Percentiles rank a stretch among this genome's conserved stretches.
These are phyloP conservation scores for Dichomitus squalens DNA, from an alignment of 1,284 basidiomycete species.

Conservation along the genomic window DNA sequence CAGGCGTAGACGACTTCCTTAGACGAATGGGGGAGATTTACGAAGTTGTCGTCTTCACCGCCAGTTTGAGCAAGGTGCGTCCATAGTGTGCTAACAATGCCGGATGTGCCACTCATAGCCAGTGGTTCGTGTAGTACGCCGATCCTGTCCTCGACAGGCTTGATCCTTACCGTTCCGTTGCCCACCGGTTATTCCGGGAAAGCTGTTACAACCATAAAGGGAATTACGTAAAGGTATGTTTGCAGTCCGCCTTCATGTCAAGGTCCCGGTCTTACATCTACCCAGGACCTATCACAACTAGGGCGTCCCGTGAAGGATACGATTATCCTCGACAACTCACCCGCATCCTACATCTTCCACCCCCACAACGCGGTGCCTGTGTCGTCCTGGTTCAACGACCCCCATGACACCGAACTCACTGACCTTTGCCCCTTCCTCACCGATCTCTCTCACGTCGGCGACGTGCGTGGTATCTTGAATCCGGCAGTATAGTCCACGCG, in stretches of 20 bases:
- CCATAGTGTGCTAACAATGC: too few species aligned
- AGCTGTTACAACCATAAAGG: conserved; percentile 99
- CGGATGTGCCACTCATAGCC: too few species aligned
- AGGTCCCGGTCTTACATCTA: too few species aligned
- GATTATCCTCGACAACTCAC: conserved; percentile 98
- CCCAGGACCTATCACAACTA: conserved; percentile 92
- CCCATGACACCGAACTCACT: conserved; percentile 95
- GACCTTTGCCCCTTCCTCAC: conserved; percentile 93
- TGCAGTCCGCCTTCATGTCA: too few species aligned
- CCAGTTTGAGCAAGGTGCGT: conserved; percentile 89
- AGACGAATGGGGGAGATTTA: conserved; percentile 98
- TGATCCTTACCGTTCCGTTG: conserved; percentile 89
- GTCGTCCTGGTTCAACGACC: conserved; percentile 99
- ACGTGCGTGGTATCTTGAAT: conserved; percentile 91
- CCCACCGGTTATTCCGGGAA: conserved; percentile 97
- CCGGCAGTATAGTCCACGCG: conserved; percentile 43
- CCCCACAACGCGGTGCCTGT: conserved; percentile 98
- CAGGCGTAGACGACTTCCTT: conserved; percentile 95
- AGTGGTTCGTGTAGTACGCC: conserved; percentile 71
- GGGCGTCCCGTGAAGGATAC: conserved; percentile 91
- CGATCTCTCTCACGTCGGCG: conserved; percentile 83
- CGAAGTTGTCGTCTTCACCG: conserved; percentile 97
- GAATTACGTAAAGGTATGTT: conserved; percentile 96
- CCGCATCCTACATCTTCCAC: conserved; percentile 99
- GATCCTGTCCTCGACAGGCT: conserved; percentile 98